Evolutionary conservation across 75 land plant genomes (phyloP), one percentile per base, ranked within the genome.

Genomic region (Pinus albicaulis): DNA sequence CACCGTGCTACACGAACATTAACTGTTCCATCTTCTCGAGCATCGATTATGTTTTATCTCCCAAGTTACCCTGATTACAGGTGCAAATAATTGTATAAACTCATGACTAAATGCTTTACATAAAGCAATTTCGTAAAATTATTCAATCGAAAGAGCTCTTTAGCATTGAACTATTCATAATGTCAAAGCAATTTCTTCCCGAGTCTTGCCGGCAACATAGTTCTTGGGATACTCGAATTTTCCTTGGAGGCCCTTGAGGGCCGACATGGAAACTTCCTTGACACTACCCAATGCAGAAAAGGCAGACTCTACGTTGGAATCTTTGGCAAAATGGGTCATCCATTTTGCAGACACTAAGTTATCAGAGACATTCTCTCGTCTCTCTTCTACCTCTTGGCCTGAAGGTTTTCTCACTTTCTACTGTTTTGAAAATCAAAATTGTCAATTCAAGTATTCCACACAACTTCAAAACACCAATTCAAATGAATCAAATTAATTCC

Each of bases 151-250:
- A 13, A 23, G 63, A 65, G 12, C 31, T 23, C 16, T 36, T 36
- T 36, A 1, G 38, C 38, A 36, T 36, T 36, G 38, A 36, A 3
- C 4, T 36, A 36, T 36, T 36, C 38, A 36, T 5, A 36, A 36
- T 14, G n/a, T 20, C 19, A 53, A n/a, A 68, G 36, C 72, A 64
- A 56, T 36, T 26, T 55, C 22, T 19, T 83, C 74, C 44, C 62
- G 64, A 25, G 75, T n/a, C 80, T 77, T 82, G 1, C 76, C 80
- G 10, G 34, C 24, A 6, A 57, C 64, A 11, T 69, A 71, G 13
- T 82, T 80, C 75, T 83, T 83, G 56, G 82, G 79, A 22, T 77
- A 78, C 31, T 77, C 88, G 22, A 69, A 1, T 16, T 84, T 80
- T 3, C 56, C 80, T 56, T 77, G 79, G 0, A 81, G 83, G 15